A percentile compares a stretch with the other conserved stretches of the same genome.
phyloP scores from a whole-genome alignment of 345 rosid genomes.

The Arabis hirsuta region DNA sequence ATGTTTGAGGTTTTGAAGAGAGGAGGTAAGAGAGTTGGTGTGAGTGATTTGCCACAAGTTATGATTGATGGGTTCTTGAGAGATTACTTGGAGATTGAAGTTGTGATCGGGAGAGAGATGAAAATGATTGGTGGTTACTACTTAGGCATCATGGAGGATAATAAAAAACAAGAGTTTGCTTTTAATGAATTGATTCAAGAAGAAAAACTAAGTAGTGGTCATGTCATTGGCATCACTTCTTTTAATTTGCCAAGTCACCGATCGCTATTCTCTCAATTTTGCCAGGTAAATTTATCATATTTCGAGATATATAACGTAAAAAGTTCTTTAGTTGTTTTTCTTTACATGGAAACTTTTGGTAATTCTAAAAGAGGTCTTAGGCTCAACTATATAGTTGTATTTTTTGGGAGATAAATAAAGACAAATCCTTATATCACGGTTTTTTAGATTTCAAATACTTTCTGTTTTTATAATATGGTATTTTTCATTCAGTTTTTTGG shows the following conservation, averaged over 20 bases:
- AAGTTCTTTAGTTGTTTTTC: neutral
- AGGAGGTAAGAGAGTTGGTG: slow-evolving; percentile 47
- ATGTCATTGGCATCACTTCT: slow-evolving; percentile 53
- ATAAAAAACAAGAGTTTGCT: slow-evolving; percentile 9
- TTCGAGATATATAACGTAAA: neutral
- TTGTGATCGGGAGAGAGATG: slow-evolving; percentile 57
- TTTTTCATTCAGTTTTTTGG: neutral
- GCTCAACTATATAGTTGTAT: neutral
- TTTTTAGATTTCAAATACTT: neutral
- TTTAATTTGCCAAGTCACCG: slow-evolving; percentile 44
- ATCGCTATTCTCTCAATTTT: slow-evolving; percentile 49
- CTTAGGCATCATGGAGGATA: slow-evolving; percentile 56
- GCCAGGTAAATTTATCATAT: slow-evolving; percentile 51
- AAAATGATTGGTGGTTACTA: slow-evolving; percentile 52
- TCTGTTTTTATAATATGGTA: neutral
- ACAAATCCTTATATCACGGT: neutral
- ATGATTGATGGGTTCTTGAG: slow-evolving; percentile 64
- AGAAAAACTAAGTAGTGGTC: slow-evolving; percentile 24
- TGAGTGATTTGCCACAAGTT: slow-evolving; percentile 57
- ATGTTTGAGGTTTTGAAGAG: slow-evolving; percentile 56
- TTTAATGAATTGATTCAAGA: slow-evolving; percentile 32
- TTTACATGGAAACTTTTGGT: neutral
- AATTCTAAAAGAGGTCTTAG: neutral
- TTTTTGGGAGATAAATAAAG: slow-evolving; percentile 10
- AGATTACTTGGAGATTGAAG: slow-evolving; percentile 55